phyloP scores from a whole-genome alignment of 2,329 filamentous ascomycete genomes.

The Pseudogymnoascus sp. region DNA sequence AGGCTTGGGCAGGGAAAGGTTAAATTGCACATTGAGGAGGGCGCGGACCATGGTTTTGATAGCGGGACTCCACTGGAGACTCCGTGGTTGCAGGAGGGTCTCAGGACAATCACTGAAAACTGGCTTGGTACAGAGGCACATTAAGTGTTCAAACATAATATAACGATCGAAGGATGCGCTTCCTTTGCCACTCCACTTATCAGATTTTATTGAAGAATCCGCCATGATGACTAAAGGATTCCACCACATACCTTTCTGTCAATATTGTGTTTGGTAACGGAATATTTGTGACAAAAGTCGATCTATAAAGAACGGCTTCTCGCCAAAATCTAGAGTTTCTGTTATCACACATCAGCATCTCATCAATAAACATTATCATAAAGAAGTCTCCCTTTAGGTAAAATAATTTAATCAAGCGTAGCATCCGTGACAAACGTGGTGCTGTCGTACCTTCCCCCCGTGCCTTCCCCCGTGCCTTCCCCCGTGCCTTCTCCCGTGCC shows the following conservation, averaged over 20 bases:
- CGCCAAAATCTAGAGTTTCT: no score
- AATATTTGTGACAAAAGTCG: no score
- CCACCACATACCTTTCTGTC: no score
- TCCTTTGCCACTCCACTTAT: not conserved
- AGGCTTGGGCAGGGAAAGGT: slow-evolving; percentile 17
- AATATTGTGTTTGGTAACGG: no score
- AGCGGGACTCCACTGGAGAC: slow-evolving; percentile 13
- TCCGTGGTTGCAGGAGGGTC: slow-evolving; percentile 18
- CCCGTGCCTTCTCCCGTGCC: not conserved
- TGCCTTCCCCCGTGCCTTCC: slow-evolving; percentile 30
- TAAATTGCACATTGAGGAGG: slow-evolving; percentile 9
- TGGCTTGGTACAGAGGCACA: slow-evolving; percentile 13
- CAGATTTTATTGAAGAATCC: not conserved
- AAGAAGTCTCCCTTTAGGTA: no score
- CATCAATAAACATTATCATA: no score
- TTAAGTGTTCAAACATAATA: not conserved
- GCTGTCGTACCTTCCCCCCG: no score
- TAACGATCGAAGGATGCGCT: not conserved
- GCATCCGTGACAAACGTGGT: no score
- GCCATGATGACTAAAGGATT: no score
- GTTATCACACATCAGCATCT: no score
- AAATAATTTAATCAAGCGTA: no score
- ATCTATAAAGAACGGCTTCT: slow-evolving; percentile 28
- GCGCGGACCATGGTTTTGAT: slow-evolving; percentile 16
- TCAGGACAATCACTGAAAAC: slow-evolving; percentile 13